Base-by-base conservation (phyloP, 805 yeast genomes). In the Wickerhamiella azymoides region DNA sequence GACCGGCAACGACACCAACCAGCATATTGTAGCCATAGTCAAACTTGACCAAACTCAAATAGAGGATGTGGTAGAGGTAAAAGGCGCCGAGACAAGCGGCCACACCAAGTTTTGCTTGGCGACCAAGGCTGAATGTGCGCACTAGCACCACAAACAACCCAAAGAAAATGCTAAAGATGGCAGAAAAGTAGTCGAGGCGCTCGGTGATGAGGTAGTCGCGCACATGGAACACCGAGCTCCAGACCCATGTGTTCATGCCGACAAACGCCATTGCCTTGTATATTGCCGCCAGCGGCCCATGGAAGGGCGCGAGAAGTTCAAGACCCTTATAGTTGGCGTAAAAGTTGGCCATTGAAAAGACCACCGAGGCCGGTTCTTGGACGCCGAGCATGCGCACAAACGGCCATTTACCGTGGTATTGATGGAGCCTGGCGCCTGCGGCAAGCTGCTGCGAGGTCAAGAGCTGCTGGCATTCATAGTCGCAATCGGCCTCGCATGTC, bases 351-450 rank as follows among this genome's bases (percentile, higher is more conserved):
- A 82, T 55, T n/a, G 94, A 82, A 61, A 92, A 89, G 1, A 85
- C 17, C 1, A 82, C 77, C 11, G 93, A 80, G 19, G 79, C 83
- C 0, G 85, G 65, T 59, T 92, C 98, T 61, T 92, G 98, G 10
- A 81, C 66, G 0, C 94, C 94, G n/a, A 71, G 62, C 0, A 82
- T 57, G 42, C 98, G 70, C 14, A 68, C 50, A 57, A 92, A 92
- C 2, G 97, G 97, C 98, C 98, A 92, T 65, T 92, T 92, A 0
- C 98, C 98, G 62, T 92, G 96, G 64, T 84, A 92, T 61, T 92
- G 98, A 36, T 71, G 71, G 0, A 84, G 65, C 49, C 72, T 69
- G n/a, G 70, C 68, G 2, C 62, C 52, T 0, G 47, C 52, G 13
- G 65, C 62, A 18, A 94, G 67, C 33, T 72, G 65, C 1, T 17